Percentiles rank a stretch among this genome's conserved stretches.
Conservation (phyloP, 257 asterid genomes). For the Handroanthus guayacan region DNA sequence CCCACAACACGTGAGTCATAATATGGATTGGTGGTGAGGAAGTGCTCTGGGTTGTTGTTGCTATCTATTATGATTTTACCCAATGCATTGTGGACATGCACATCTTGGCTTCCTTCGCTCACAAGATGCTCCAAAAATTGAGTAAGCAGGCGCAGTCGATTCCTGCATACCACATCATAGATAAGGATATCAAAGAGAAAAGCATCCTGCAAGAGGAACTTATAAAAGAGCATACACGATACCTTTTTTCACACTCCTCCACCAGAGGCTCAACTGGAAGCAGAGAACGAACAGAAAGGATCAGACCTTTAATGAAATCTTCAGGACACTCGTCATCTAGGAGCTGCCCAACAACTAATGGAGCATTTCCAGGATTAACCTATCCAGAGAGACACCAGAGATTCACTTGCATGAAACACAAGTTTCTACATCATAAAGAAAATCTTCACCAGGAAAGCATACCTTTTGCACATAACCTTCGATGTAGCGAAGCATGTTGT, state of each 20-base stretch:
- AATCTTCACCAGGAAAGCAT: conserved; percentile 8
- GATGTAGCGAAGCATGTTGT: conserved; percentile 96
- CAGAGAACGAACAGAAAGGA: conserved; percentile 95
- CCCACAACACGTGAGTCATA: conserved; percentile 99
- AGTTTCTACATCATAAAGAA: background rate
- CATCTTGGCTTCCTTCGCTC: conserved; percentile 99
- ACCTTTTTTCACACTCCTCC: conserved; percentile 99
- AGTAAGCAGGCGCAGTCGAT: conserved; percentile 96
- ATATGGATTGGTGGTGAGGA: conserved; percentile 97
- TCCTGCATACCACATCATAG: conserved; percentile 61
- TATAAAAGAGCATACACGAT: conserved; percentile 8
- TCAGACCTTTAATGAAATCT: conserved; percentile 96
- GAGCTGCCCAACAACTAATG: conserved; percentile 98
- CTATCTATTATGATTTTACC: conserved; percentile 98
- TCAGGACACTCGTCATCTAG: conserved; percentile 99
- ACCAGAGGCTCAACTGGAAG: conserved; percentile 99
- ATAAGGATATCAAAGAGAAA: conserved; percentile 33
- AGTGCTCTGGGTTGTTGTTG: conserved; percentile 98
- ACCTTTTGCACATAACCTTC: conserved; percentile 99
- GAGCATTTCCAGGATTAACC: conserved; percentile 99
- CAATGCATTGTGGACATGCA: conserved; percentile 98
- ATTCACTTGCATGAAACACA: conserved; percentile 34
- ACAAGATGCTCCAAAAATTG: conserved; percentile 99
- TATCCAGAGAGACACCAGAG: conserved; percentile 43
- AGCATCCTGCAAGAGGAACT: conserved; percentile 7